Percentiles rank a stretch among this genome's conserved stretches.
These are phyloP conservation scores for Gloeopeniophorella convolvens DNA, from an alignment of 768 basidiomycete species.

Conservation along the genomic window DNA sequence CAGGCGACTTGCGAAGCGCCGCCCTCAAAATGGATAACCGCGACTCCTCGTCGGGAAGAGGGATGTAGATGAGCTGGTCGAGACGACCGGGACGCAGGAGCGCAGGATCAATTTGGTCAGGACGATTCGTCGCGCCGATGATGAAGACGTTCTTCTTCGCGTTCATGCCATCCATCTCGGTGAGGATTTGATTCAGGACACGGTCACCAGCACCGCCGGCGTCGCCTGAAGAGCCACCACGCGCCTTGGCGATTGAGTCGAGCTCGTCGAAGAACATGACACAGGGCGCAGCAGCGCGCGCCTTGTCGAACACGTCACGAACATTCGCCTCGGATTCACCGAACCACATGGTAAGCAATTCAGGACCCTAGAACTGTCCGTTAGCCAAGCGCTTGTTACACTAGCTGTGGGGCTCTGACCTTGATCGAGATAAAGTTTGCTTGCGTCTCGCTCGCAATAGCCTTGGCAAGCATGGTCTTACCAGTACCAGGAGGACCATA, in stretches of 20 bases:
- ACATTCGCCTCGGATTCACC: constrained; percentile 99
- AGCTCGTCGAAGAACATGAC: constrained; percentile 99
- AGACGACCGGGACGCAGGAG: constrained; percentile 95
- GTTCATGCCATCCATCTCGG: constrained; percentile 99
- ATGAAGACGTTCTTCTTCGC: constrained; percentile 99
- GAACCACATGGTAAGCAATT: constrained; percentile 99
- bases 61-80: constrained; percentile 99
- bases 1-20: constrained; percentile 85
- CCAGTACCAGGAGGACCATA: constrained; percentile 99
- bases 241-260: constrained; percentile 97
- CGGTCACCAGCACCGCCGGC: constrained; percentile 96
- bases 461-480: constrained; percentile 98
- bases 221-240: constrained; percentile 81
- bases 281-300: constrained; percentile 96
- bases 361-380: constrained; percentile 61
- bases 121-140: constrained; percentile 95
- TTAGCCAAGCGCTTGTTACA: constrained; percentile 13
- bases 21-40: constrained; percentile 90
- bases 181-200: constrained; percentile 94
- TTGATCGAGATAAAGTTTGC: constrained; percentile 99
- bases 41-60: constrained; percentile 90
- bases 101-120: constrained; percentile 92
- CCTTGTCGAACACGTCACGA: constrained; percentile 99
- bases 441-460: constrained; percentile 98
- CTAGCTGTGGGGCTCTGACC: constrained; percentile 32